Base-by-base conservation (phyloP, 202 grass and related monocot genomes). In the Alloteropsis angusta region DNA sequence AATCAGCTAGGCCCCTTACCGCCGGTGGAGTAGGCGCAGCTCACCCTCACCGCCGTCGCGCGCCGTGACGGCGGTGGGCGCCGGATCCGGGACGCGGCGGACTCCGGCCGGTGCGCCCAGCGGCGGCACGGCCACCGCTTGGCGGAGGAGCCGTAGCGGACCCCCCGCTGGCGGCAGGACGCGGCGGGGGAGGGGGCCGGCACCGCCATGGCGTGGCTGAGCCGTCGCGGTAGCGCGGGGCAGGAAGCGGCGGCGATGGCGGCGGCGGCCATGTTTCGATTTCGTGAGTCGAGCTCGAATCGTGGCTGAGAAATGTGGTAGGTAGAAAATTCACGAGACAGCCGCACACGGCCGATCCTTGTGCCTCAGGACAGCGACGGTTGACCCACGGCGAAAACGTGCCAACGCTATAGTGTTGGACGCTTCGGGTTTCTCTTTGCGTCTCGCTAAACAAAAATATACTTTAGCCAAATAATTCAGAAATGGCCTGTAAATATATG, bases 21-120 rank as follows among this genome's bases (percentile, higher is more conserved):
- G 7, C 82, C 78, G 60, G 60, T 12, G 2, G 78, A 68, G 60
- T 89, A 89, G 43, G 78, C 82, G 43, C 87, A 85, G 66, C 2
- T 73, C 66, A 89, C 59, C 82, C 65, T 77, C 41, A 13, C n/a
- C 4, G 43, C 39, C 4, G 41, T 73, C 14, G 65, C 16, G 65
- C 65, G 82, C 67, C 32, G 49, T 59, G 71, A 17, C 17, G 72
- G 16, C 38, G 65, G 11, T 22, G 64, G 55, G 6, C 65, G 57
- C 32, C 77, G 77, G 77, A 85, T 81, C 77, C 58, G 72, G 56
- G 56, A 15, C 56, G 23, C 25, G 22, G 34, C 48, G 17, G 65
- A 49, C 22, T n/a, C 65, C 39, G 47, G 79, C 3, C 65, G 38
- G 47, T 65, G 72, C 44, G 58, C 65, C 82, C 82, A 82, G 64